A percentile compares a stretch with the other conserved stretches of the same genome.
phyloP scores from a whole-genome alignment of 1,284 basidiomycete species.

The Sporisorium scitamineum region DNA sequence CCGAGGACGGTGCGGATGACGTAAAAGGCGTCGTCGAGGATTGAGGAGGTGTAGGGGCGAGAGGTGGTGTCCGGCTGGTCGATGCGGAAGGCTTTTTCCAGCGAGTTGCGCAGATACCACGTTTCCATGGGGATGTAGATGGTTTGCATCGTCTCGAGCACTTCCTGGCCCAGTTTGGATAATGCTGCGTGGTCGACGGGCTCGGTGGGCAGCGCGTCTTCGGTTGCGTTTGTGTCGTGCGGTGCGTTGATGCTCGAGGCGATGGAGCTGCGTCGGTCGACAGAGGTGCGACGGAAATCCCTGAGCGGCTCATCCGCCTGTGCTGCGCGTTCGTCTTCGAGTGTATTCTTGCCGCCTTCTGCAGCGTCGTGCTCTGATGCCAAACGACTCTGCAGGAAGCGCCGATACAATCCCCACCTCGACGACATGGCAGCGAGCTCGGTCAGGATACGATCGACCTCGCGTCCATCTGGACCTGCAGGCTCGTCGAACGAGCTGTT shows the following conservation, averaged over 20 bases:
- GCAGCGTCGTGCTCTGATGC: conserved; percentile 70
- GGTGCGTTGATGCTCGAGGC: conserved; percentile 14
- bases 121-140: conserved; percentile 90
- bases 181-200: conserved; percentile 71
- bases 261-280: conserved; percentile 40
- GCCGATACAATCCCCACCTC: conserved; percentile 89
- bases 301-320: conserved; percentile 45
- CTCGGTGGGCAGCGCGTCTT: not conserved
- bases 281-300: conserved; percentile 46
- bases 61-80: conserved; percentile 52
- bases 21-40: conserved; percentile 68
- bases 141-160: conserved; percentile 71
- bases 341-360: conserved; percentile 3
- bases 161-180: conserved; percentile 77
- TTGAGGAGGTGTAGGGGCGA: conserved; percentile 57
- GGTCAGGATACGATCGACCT: conserved; percentile 86
- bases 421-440: conserved; percentile 90
- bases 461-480: conserved; percentile 81
- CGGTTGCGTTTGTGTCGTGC: conserved; percentile 1
- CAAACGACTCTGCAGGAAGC: conserved; percentile 83
- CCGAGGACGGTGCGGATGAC: conserved; percentile 61
- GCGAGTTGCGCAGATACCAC: conserved; percentile 88
- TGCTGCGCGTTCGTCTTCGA: conserved; percentile 31
- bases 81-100: conserved; percentile 76
- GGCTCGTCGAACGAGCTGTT: conserved; percentile 73